Base-by-base conservation (phyloP, 2,329 filamentous ascomycete genomes). In the Xylaria sp. region DNA sequence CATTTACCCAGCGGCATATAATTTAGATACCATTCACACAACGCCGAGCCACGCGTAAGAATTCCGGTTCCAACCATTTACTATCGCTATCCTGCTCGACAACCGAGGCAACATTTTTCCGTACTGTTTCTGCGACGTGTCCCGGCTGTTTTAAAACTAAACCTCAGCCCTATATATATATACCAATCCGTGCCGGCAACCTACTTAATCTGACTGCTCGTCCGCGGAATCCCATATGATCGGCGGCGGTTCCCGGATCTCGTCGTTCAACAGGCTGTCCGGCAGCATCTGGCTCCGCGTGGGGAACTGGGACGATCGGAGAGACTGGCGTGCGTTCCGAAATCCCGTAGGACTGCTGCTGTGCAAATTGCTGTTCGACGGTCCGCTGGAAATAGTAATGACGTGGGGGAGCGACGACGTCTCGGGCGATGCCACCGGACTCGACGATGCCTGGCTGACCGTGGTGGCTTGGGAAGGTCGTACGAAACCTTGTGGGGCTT, bases 241-340 rank as follows among this genome's bases (percentile, higher is more conserved):
- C 4, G 68, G 63, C 16, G 75, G 74, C 24, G 72, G 73, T 16
- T 66, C 69, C 5, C 72, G 68, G 24, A 72, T 64, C 57, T 67
- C 70, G 22, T 76, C 72, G 34, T 74, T 68, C 47, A 77, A 52
- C 40, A 80, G 54, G 57, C 76, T 78, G 19, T 79, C 76, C 9
- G 81, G 76, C 52, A 85, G 67, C 70, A 81, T 75, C 66, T 83
- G 80, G 56, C 80, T 83, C 60, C 73, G 76, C 1, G 77, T 76
- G 52, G 78, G 64, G 17, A 83, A 70, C 66, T 85, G 78, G 7
- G 79, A 81, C 8, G 74, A 76, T 13, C 69, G 63, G 5, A 69
- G 47, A 17, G 68, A 68, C 21, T 63, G 60, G 22, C 61, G 59
- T 3, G 48, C 29, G 8, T 47, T 54, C 24, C 60, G 60, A 13